Base-by-base conservation (phyloP, 805 yeast species). In the Pichia phayaonensis region DNA sequence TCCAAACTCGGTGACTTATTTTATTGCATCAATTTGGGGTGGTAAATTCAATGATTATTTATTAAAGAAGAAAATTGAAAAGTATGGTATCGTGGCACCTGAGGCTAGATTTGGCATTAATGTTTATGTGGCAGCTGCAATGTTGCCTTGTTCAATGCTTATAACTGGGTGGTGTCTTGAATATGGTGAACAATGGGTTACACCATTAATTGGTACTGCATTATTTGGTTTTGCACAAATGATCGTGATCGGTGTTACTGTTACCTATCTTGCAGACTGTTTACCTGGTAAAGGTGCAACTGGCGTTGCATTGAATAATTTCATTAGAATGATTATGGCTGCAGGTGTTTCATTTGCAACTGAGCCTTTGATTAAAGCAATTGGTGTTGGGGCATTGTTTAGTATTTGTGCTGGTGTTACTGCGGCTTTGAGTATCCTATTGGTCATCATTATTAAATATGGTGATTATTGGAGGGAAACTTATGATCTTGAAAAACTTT, bases 251-350 rank as follows among this genome's bases (percentile, higher is more conserved):
- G 94, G 95, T 3, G 80, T 87, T 10, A 84, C 89, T 0, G 78
- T 84, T 3, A 87, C 96, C 0, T 89, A 87, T 60, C 68, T 88
- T 50, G 90, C 88, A 1, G 96, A 88, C 61, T 80, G 89, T 1
- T 72, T 89, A 43, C 96, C 96, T 0, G 95, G 95, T 0, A 75
- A 83, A 59, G 95, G 96, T 41, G 90, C 96, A 15, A 85, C 95
- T 0, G 96, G 95, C 0, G 86, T 88, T 45, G 95, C 96, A 0
- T 64, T 89, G 46, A 88, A 86, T 60, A 89, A 88, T 61, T 74
- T 88, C 50, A 72, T 84, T 20, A 73, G 96, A 58, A 85, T 81
- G 73, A 68, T 80, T 2, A 68, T 85, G 52, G 95, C 95, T 1
- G 87, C 95, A 0, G 72, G 74, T 2, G 90, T 88, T 12, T 80